phyloP scores from a whole-genome alignment of 192 early-diverging fungal species.

The Mortierella alpina region DNA sequence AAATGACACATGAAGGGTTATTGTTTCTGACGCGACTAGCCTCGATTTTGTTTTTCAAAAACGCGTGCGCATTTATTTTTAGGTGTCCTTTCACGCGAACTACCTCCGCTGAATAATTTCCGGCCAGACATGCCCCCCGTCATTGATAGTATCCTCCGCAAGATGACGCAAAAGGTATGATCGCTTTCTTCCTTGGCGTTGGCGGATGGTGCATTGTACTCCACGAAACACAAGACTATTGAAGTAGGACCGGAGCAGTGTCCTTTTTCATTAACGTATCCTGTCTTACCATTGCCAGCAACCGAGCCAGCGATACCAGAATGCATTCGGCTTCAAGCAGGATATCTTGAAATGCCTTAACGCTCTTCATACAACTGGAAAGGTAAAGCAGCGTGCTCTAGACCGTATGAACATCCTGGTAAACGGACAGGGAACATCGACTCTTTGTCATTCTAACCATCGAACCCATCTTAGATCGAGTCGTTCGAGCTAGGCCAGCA shows the following conservation, averaged over 20 bases:
- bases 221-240: neutral
- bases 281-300: slow-evolving; percentile 11
- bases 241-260: neutral
- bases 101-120: slow-evolving; percentile 22
- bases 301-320: slow-evolving; percentile 52
- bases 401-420: too few relatives aligned
- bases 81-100: slow-evolving; percentile 41
- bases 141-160: slow-evolving; percentile 34
- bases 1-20: too few relatives aligned
- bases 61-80: neutral
- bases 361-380: slow-evolving; percentile 20
- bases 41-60: neutral
- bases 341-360: slow-evolving; percentile 45
- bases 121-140: slow-evolving; percentile 44
- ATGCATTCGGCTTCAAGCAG: slow-evolving; percentile 49
- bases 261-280: neutral
- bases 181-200: neutral
- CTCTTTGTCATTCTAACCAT: too few relatives aligned
- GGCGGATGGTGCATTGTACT: neutral
- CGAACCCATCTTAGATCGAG: slow-evolving; percentile 14
- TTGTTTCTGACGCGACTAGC: neutral
- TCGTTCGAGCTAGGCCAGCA: slow-evolving; percentile 37
- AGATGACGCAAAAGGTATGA: slow-evolving; percentile 47
- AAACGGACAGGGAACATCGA: neutral
- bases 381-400: slow-evolving; percentile 1